Conservation (phyloP, 805 yeast genomes). For the Barnettozyma californica region DNA sequence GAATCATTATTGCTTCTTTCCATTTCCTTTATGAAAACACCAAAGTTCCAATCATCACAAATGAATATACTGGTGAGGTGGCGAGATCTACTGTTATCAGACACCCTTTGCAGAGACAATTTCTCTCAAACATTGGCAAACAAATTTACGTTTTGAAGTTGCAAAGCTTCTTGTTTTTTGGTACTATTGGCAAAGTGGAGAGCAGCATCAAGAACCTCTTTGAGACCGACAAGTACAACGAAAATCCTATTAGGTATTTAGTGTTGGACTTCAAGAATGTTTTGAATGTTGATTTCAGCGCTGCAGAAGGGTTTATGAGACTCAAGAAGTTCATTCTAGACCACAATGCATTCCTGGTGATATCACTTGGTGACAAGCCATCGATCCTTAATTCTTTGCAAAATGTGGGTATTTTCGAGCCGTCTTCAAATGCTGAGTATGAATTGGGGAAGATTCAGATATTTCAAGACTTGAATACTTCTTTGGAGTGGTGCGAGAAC, state of each 20-base stretch:
- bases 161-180: slow-evolving; percentile 88
- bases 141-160: slow-evolving; percentile 85
- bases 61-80: slow-evolving; percentile 78
- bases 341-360: slow-evolving; percentile 62
- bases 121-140: slow-evolving; percentile 77
- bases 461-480: slow-evolving; percentile 76
- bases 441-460: slow-evolving; percentile 42
- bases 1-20: slow-evolving; percentile 85
- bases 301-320: slow-evolving; percentile 91
- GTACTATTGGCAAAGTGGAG: slow-evolving; percentile 92
- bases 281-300: slow-evolving; percentile 79
- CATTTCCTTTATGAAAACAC: slow-evolving; percentile 95
- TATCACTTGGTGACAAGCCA: slow-evolving; percentile 72
- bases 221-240: slow-evolving; percentile 38
- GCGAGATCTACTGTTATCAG: slow-evolving; percentile 91
- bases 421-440: slow-evolving; percentile 29
- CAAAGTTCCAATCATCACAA: slow-evolving; percentile 72
- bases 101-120: slow-evolving; percentile 84
- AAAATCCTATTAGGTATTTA: slow-evolving; percentile 68
- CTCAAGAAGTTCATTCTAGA: slow-evolving; percentile 73
- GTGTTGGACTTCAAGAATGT: slow-evolving; percentile 84
- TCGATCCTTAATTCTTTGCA: slow-evolving; percentile 64
- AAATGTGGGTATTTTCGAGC: slow-evolving; percentile 70
- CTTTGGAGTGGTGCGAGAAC: slow-evolving; percentile 96
- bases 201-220: slow-evolving; percentile 60